Base-by-base conservation (phyloP, 192 early-diverging fungal genomes). In the Linnemannia exigua region DNA sequence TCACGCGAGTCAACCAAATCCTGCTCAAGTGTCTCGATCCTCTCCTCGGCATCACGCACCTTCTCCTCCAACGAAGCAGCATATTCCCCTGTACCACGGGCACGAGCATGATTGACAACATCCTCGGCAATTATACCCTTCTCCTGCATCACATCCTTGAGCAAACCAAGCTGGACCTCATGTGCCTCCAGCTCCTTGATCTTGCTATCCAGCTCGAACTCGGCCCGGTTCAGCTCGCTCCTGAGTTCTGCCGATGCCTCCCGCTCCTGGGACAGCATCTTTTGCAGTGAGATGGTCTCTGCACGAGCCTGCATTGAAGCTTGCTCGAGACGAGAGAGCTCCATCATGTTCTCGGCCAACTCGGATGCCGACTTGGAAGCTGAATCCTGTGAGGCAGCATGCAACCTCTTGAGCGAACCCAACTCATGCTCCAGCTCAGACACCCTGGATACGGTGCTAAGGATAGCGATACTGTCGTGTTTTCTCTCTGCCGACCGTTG, bases 81-180 rank as follows among this genome's bases (percentile, higher is more conserved):
- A 82, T 86, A 77, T n/a, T 81, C 71, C 28, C 67, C 33, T 19
- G 77, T 71, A 22, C 70, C 80, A 38, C 80, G 87, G 37, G 12
- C 70, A 11, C 77, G 70, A 46, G 81, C 88, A 52, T 74, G 84
- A 31, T 77, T 75, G 44, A 77, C 35, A 46, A 77, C 25, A 74
- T 83, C 75, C 38, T 89, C 81, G 4, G 88, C 88, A 46, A 88
- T 70, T 33, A 91, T 81, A 33, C 90, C 90, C 84, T 88, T 90
- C 46, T 90, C 87, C 9, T 81, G 77, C 82, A 90, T 88, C 15
- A 89, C 87, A 50, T 90, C 82, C 73, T 87, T 88, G 82, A 93
- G 83, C 85, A 93, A 88, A n/a, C 87, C 87, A 12, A 92, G 67
- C 63, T 91, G 88, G 2, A 93, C 89, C 70, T 92, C 88, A 68